phyloP scores from a whole-genome alignment of 2,329 filamentous ascomycete genomes.

The Berkeleyomyces basicola region DNA sequence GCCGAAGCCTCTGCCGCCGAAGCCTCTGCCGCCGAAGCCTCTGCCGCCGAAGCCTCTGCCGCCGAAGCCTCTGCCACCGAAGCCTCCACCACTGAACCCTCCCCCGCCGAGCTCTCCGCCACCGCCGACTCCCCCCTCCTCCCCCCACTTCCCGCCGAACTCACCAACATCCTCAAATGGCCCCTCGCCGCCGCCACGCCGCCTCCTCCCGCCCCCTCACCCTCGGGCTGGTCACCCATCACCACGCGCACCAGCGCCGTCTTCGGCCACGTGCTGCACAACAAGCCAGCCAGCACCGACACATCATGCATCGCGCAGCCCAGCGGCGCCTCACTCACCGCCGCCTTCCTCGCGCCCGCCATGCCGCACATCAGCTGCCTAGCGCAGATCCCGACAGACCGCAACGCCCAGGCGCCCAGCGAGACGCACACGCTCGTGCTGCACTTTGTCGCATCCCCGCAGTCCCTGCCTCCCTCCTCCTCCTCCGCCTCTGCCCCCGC shows the following conservation, averaged over 20 bases:
- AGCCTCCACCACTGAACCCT: neutral
- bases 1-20: neutral
- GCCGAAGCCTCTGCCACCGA: neutral
- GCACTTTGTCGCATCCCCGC: slow-evolving; percentile 9
- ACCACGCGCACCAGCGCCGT: slow-evolving; percentile 23
- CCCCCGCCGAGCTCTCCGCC: neutral
- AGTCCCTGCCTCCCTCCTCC: slow-evolving; percentile 9
- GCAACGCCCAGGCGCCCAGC: neutral
- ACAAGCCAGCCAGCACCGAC: slow-evolving; percentile 13
- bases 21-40: neutral
- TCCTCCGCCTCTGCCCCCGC: slow-evolving; percentile 9
- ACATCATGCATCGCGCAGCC: neutral
- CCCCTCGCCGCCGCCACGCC: neutral
- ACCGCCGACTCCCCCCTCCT: neutral
- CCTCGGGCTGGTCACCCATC: slow-evolving; percentile 9
- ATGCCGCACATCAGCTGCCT: slow-evolving; percentile 32
- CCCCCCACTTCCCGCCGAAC: neutral
- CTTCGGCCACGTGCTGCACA: slow-evolving; percentile 36
- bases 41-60: neutral
- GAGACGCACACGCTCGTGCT: slow-evolving; percentile 4
- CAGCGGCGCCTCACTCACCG: neutral
- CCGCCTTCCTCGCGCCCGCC: slow-evolving; percentile 26
- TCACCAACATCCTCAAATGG: slow-evolving; percentile 9
- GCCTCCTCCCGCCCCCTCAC: neutral
- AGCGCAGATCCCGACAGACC: slow-evolving; percentile 21